A percentile compares a stretch with the other conserved stretches of the same genome.
Conservation (phyloP, 2,329 filamentous ascomycete species). For the Fusarium protoensiforme region DNA sequence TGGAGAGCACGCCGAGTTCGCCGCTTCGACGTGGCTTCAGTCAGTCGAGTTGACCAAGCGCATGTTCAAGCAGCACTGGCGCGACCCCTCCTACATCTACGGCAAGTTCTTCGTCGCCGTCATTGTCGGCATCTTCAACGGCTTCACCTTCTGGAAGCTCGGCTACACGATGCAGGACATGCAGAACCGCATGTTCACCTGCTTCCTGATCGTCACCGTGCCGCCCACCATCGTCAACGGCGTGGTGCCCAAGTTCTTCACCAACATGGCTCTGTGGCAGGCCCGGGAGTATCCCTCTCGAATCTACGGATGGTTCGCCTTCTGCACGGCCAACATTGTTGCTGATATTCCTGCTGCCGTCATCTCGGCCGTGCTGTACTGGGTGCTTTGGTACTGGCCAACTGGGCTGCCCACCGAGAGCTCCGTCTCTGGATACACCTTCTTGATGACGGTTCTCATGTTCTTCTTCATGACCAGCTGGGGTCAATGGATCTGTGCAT, state of each 20-base stretch:
- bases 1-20: constrained; percentile 64
- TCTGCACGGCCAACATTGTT: constrained; percentile 78
- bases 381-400: constrained; percentile 80
- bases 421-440: constrained; percentile 77
- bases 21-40: constrained; percentile 72
- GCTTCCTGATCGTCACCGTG: constrained; percentile 70
- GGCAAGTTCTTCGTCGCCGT: constrained; percentile 79
- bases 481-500: constrained; percentile 89
- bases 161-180: constrained; percentile 74
- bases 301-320: constrained; percentile 83
- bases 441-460: constrained; percentile 82
- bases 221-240: constrained; percentile 79
- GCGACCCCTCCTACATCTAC: constrained; percentile 80
- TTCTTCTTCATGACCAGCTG: constrained; percentile 79
- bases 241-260: constrained; percentile 81
- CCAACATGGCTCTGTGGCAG: constrained; percentile 78
- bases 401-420: constrained; percentile 75
- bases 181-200: constrained; percentile 82
- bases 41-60: constrained; percentile 75
- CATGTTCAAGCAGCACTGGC: constrained; percentile 79
- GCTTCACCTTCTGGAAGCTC: constrained; percentile 80
- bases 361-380: constrained; percentile 74
- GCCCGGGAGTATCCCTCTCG: constrained; percentile 77
- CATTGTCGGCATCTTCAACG: constrained; percentile 80
- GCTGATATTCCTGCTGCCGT: constrained; percentile 79